Conservation (phyloP, 2,329 filamentous ascomycete species). For the Botryotinia narcissicola region DNA sequence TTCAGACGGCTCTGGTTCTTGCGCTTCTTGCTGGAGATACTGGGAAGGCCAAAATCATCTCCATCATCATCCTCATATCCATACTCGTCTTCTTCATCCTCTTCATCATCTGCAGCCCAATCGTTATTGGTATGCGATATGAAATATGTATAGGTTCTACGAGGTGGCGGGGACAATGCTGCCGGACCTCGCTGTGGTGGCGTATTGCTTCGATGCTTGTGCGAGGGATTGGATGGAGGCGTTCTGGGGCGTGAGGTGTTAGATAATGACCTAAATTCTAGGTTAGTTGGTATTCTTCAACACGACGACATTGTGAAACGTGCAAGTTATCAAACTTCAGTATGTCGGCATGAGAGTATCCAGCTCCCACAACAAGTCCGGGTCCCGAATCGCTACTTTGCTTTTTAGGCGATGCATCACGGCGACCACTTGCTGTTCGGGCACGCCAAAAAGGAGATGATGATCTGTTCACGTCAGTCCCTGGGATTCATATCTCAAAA, state of each 20-base stretch:
- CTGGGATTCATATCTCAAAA: not conserved
- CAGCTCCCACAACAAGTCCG: slow-evolving; percentile 81
- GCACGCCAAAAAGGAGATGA: slow-evolving; percentile 85
- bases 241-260: slow-evolving; percentile 69
- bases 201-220: slow-evolving; percentile 54
- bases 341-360: slow-evolving; percentile 95
- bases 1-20: slow-evolving; percentile 51
- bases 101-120: slow-evolving; percentile 72
- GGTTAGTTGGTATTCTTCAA: not conserved
- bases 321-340: slow-evolving; percentile 83
- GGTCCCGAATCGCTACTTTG: slow-evolving; percentile 53
- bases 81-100: slow-evolving; percentile 68
- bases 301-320: slow-evolving; percentile 34
- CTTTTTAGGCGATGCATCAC: slow-evolving; percentile 52
- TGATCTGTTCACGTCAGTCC: slow-evolving; percentile 55
- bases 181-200: slow-evolving; percentile 54
- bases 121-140: slow-evolving; percentile 78
- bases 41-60: slow-evolving; percentile 93
- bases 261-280: slow-evolving; percentile 52
- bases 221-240: slow-evolving; percentile 61
- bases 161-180: slow-evolving; percentile 59
- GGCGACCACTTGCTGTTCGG: slow-evolving; percentile 55
- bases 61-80: slow-evolving; percentile 81
- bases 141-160: slow-evolving; percentile 76
- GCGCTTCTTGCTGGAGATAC: slow-evolving; percentile 85